Base-by-base conservation (phyloP, 257 asterid species). In the Galeopsis tetrahit region DNA sequence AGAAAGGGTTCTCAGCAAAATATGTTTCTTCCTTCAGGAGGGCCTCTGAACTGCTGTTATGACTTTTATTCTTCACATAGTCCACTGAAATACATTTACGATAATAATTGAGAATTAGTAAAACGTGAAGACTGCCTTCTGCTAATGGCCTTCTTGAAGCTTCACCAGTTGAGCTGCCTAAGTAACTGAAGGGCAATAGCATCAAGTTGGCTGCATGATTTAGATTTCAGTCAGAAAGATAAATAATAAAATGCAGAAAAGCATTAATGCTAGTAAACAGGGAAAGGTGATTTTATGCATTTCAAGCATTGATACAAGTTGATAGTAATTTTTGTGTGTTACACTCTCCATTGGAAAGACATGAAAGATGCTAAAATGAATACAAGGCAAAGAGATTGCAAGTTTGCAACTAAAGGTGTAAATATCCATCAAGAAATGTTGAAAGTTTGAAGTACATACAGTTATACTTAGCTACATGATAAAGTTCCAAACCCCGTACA, bases 1-100 rank as follows among this genome's bases (percentile, higher is more conserved):
- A 82, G 80, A 82, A 92, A 71, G 96, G 97, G 77, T 95, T 92
- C 77, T 88, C 99, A 33, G 87, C 81, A 85, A 90, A 88, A 72
- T 66, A 76, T 53, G 85, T 57, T 71, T 90, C 96, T 80, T 85
- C 97, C 75, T 86, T 87, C 13, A 55, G 84, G 31, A 82, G 81
- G 53, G 87, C 71, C 79, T 84, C 91, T 58, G 87, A 72, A 74
- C 62, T 79, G 79, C 71, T 75, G 67, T 81, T 66, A 34, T 85
- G 79, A 76, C 73, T 77, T 80, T 79, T 84, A 78, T 86, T 89
- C 84, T 88, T 86, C 81, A 72, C 80, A 70, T 69, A 73, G 71
- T 87, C 97, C 80, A 81, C 72, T 1, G 76, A 78, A 48, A 81
- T 72, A 81, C 94, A 83, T 82, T 86, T 92, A 46, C 84, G 96